Evolutionary conservation across 1,284 basidiomycete genomes (phyloP).

Genomic region (Coriolopsis trogii): DNA sequence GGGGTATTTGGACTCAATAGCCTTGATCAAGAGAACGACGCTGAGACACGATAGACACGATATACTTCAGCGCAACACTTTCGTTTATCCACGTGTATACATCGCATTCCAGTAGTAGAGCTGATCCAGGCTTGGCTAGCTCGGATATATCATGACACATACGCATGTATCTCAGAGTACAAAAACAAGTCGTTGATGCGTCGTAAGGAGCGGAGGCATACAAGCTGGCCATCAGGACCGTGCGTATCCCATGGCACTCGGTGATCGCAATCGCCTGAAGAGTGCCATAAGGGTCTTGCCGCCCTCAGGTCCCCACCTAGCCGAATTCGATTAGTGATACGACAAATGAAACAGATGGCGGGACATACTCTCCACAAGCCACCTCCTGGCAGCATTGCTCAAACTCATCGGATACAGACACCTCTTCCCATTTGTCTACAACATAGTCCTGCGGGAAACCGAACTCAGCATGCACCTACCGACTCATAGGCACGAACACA

Average conservation of each 20-base stretch:
- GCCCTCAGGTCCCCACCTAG: constrained; percentile 69
- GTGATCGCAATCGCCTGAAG: constrained; percentile 68
- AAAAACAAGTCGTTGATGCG: too few relatives aligned
- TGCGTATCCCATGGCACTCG: constrained; percentile 31
- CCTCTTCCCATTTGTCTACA: constrained; percentile 72
- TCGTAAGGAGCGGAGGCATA: too few relatives aligned
- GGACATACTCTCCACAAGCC: constrained; percentile 69
- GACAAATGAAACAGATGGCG: constrained; percentile 1
- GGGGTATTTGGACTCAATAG: too few relatives aligned
- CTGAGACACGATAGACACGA: too few relatives aligned
- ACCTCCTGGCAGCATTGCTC: constrained; percentile 71
- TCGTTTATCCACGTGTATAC: too few relatives aligned
- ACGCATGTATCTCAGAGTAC: too few relatives aligned
- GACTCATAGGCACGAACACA: constrained; percentile 27
- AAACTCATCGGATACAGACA: constrained; percentile 63
- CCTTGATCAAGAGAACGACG: too few relatives aligned
- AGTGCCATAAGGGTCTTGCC: constrained; percentile 67
- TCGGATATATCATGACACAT: too few relatives aligned
- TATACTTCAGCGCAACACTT: too few relatives aligned
- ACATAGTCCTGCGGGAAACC: constrained; percentile 54
- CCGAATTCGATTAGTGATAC: constrained; percentile 15
- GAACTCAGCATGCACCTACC: neutral
- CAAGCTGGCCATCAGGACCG: constrained; percentile 19
- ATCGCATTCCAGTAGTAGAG: too few relatives aligned
- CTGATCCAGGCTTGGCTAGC: too few relatives aligned